Evolutionary conservation across 495 filamentous ascomycete species (phyloP), one percentile per base, ranked within the genome.

Genomic region (Peziza echinospora): DNA sequence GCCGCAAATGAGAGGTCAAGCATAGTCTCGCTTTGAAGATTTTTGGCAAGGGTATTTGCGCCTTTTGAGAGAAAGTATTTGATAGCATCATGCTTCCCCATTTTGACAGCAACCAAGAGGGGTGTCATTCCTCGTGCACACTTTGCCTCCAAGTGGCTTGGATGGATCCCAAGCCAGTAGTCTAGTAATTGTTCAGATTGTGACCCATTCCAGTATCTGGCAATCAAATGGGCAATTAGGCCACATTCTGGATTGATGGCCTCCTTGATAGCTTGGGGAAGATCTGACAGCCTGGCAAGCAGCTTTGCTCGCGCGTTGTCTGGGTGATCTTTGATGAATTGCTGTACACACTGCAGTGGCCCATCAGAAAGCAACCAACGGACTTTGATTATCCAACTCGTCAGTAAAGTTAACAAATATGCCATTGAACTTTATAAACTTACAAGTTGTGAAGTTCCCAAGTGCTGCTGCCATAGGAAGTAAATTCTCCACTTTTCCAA

Each of bases 351-450:
- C 22, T 48, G 34, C 26, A 44, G 49, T 16, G 56, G 56, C 22
- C 47, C 45, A 9, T 50, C 55, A 4, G 51, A 56, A 6, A 56
- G 47, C 5, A 59, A 26, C 56, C 56, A 59, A 34, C 50, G 50
- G 25, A 55, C 50, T 24, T 13, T 6, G n/a, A n/a, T n/a, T n/a
- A n/a, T n/a, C n/a, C n/a, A n/a, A n/a, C n/a, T n/a, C n/a, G n/a
- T n/a, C n/a, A n/a, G n/a, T n/a, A n/a, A n/a, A n/a, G n/a, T n/a
- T n/a, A n/a, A n/a, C n/a, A n/a, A n/a, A n/a, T n/a, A n/a, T n/a
- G n/a, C n/a, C n/a, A n/a, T n/a, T n/a, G n/a, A n/a, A n/a, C n/a
- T n/a, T n/a, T n/a, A n/a, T n/a, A n/a, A n/a, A n/a, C n/a, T n/a
- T n/a, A n/a, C n/a, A n/a, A n/a, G 55, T 51, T 21, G 45, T 28